These are phyloP conservation scores for Barbarea vulgaris DNA, from an alignment of 345 rosid species.

Conservation along the genomic window DNA sequence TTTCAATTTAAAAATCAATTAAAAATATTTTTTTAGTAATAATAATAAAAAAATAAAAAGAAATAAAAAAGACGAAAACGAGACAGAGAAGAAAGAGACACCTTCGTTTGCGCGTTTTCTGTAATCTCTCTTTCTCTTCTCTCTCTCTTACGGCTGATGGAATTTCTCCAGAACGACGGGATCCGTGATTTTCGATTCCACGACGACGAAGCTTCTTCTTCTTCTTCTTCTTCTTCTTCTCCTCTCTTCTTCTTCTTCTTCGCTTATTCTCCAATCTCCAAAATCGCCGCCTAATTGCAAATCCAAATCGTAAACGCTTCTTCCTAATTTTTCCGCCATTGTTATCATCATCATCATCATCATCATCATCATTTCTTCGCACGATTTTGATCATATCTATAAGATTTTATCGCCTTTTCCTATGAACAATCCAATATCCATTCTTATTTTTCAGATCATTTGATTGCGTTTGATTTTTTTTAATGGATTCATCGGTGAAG, in stretches of 20 bases:
- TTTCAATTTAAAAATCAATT: no score
- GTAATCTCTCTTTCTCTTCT: background rate
- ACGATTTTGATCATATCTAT: conserved; percentile 43
- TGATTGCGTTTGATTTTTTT: background rate
- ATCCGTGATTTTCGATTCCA: conserved; percentile 65
- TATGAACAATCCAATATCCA: background rate
- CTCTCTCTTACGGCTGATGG: conserved; percentile 42
- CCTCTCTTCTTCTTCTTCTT: conserved; percentile 21
- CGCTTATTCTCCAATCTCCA: conserved; percentile 25
- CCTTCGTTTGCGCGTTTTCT: conserved; percentile 52
- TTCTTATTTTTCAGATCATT: conserved; percentile 7
- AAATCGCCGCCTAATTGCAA: conserved; percentile 16
- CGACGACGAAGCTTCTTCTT: conserved; percentile 26
- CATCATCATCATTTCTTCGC: conserved; percentile 6
- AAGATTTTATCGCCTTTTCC: background rate
- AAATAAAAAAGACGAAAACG: conserved; percentile 7
- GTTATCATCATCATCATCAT: no score
- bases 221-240: conserved; percentile 25
- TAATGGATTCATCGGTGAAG: conserved; percentile 1
- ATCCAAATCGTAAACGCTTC: conserved; percentile 36
- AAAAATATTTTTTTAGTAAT: no score
- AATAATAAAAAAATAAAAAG: background rate
- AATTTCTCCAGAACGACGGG: conserved; percentile 52
- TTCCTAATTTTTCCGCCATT: background rate
- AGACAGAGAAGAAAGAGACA: conserved; percentile 39